phyloP scores from a whole-genome alignment of 352 stramenopile genomes.

The Phytophthora multivora region DNA sequence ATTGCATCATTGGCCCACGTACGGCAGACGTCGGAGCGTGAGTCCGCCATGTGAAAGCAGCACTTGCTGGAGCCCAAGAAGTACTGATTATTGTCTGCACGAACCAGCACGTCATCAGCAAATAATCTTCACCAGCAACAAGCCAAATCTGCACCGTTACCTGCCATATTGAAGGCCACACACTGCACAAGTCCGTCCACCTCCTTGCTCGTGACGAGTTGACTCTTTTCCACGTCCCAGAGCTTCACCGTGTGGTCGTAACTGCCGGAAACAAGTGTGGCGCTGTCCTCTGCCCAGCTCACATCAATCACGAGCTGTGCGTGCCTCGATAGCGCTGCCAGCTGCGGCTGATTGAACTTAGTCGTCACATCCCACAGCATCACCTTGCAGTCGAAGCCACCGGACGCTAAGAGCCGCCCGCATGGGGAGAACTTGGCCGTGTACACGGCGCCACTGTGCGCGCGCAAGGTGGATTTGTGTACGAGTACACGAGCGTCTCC shows the following conservation, averaged over 20 bases:
- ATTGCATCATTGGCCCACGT: slow-evolving; percentile 87
- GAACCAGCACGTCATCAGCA: slow-evolving; percentile 8
- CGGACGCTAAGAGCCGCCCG: slow-evolving; percentile 77
- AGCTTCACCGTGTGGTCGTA: slow-evolving; percentile 91
- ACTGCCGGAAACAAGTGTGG: slow-evolving; percentile 72
- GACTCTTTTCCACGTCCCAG: slow-evolving; percentile 85
- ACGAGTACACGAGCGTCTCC: slow-evolving; percentile 75
- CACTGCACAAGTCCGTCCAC: slow-evolving; percentile 85
- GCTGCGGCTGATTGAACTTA: slow-evolving; percentile 88
- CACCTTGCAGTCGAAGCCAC: slow-evolving; percentile 82
- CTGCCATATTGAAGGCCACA: slow-evolving; percentile 81
- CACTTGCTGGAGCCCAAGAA: slow-evolving; percentile 86
- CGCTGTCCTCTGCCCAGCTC: slow-evolving; percentile 82
- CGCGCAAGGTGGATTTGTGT: slow-evolving; percentile 82
- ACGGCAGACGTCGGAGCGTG: slow-evolving; percentile 58
- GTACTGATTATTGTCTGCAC: slow-evolving; percentile 79
- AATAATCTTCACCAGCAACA: background rate
- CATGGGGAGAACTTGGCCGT: slow-evolving; percentile 88
- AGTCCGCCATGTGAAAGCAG: slow-evolving; percentile 73
- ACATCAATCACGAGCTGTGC: slow-evolving; percentile 87
- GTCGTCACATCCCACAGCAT: slow-evolving; percentile 89
- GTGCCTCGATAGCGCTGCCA: slow-evolving; percentile 78
- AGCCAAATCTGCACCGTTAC: slow-evolving; percentile 21
- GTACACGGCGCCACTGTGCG: slow-evolving; percentile 82
- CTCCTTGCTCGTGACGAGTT: slow-evolving; percentile 64